These are phyloP conservation scores for Trypanosoma lewisi DNA, from an alignment of 208 protist species.

Conservation along the genomic window DNA sequence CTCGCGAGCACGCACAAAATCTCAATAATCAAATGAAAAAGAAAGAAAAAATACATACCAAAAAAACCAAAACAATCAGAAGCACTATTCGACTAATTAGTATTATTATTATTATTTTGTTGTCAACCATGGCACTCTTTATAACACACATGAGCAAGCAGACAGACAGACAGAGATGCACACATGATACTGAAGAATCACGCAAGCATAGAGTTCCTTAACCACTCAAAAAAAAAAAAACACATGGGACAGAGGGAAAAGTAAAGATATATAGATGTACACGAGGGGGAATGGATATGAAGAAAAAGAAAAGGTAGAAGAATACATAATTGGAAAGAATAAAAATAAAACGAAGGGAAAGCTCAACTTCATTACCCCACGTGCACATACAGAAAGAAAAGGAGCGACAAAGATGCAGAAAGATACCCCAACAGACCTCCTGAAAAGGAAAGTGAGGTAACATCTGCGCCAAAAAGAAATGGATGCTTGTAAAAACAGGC, in stretches of 20 bases:
- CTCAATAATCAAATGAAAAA: background rate
- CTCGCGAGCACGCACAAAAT: background rate
- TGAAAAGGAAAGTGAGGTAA: too few relatives aligned
- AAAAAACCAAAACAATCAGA: too few relatives aligned
- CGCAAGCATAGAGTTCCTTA: too few relatives aligned
- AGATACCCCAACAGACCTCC: background rate
- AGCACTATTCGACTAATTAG: too few relatives aligned
- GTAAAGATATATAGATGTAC: background rate
- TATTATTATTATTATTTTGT: too few relatives aligned
- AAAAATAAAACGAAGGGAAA: conserved; percentile 6
- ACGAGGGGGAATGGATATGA: background rate
- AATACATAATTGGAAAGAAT: background rate
- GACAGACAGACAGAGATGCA: too few relatives aligned
- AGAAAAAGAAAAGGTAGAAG: conserved; percentile 4
- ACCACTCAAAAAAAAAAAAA: conserved; percentile 15
- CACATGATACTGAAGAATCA: too few relatives aligned
- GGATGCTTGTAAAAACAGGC: too few relatives aligned
- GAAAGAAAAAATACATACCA: too few relatives aligned
- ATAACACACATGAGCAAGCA: too few relatives aligned
- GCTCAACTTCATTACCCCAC: background rate
- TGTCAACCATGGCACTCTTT: too few relatives aligned
- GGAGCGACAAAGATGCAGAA: background rate
- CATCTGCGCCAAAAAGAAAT: too few relatives aligned
- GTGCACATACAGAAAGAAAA: background rate
- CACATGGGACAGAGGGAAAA: background rate